A percentile compares a stretch with the other conserved stretches of the same genome.
phyloP scores from a whole-genome alignment of 192 early-diverging fungal genomes.

The Coemansia umbellata region DNA sequence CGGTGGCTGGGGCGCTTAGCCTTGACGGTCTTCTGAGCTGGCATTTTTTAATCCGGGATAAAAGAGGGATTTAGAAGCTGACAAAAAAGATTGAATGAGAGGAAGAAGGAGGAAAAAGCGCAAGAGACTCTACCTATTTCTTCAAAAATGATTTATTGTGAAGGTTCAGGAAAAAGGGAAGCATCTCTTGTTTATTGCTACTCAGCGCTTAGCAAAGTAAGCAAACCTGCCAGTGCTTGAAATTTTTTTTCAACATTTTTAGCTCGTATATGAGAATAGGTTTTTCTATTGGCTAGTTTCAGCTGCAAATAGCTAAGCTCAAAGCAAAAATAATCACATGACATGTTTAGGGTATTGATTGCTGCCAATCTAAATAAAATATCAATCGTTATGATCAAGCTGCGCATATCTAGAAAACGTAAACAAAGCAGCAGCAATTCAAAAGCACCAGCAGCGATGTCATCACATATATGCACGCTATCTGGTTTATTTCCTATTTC shows the following conservation, averaged over 20 bases:
- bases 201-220: not conserved
- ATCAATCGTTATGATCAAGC: too few relatives aligned
- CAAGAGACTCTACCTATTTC: conserved; percentile 45
- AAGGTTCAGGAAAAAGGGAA: conserved; percentile 46
- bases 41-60: conserved; percentile 27
- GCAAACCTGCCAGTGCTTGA: not conserved
- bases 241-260: conserved; percentile 16
- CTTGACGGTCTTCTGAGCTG: conserved; percentile 45
- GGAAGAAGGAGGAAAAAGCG: conserved; percentile 4
- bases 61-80: not conserved
- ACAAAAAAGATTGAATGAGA: conserved; percentile 1
- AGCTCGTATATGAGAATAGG: not conserved
- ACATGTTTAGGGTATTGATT: conserved; percentile 2
- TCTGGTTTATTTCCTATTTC: too few relatives aligned
- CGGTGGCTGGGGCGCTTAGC: conserved; percentile 66
- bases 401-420: too few relatives aligned
- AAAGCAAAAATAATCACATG: not conserved
- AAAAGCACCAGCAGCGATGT: too few relatives aligned
- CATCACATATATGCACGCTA: too few relatives aligned
- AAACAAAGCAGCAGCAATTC: too few relatives aligned
- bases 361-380: too few relatives aligned
- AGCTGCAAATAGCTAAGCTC: too few relatives aligned
- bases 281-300: not conserved
- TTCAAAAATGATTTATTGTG: conserved; percentile 23
- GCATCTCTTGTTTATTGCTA: conserved; percentile 1